A percentile compares a stretch with the other conserved stretches of the same genome.
phyloP scores from a whole-genome alignment of 1,284 basidiomycete species.

The Austroboletus sp. region DNA sequence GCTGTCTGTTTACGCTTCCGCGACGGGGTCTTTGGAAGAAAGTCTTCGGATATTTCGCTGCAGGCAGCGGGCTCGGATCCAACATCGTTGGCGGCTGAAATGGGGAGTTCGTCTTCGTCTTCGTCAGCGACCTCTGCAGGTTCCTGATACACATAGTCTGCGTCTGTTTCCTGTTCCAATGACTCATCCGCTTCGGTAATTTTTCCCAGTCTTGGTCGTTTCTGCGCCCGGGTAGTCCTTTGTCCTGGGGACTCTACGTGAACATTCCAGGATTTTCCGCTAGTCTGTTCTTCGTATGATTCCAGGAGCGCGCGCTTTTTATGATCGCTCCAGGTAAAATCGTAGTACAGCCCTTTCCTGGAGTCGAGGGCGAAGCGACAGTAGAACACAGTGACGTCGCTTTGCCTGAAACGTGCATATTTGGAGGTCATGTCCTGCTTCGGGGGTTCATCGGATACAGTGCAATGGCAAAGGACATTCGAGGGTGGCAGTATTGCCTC shows the following conservation, averaged over 20 bases:
- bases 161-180: conserved; percentile 15
- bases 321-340: conserved; percentile 53
- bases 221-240: conserved; percentile 9
- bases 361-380: conserved; percentile 58
- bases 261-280: conserved; percentile 28
- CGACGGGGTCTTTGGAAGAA: conserved; percentile 35
- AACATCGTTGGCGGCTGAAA: background rate
- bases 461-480: conserved; percentile 47
- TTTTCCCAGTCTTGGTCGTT: conserved; percentile 16
- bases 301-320: conserved; percentile 34
- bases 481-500: conserved; percentile 45
- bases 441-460: conserved; percentile 35
- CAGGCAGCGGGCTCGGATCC: conserved; percentile 10
- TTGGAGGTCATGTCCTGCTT: conserved; percentile 10
- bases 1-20: conserved; percentile 33
- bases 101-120: conserved; percentile 17
- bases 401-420: conserved; percentile 5
- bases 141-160: conserved; percentile 21
- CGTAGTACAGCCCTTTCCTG: conserved; percentile 55
- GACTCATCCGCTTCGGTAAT: conserved; percentile 22
- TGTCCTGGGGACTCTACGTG: conserved; percentile 12
- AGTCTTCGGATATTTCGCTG: conserved; percentile 10
- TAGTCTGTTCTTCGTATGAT: conserved; percentile 25
- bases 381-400: conserved; percentile 34
- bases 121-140: conserved; percentile 7